phyloP scores from a whole-genome alignment of 306 rosid species.

The Prunus campanulata region DNA sequence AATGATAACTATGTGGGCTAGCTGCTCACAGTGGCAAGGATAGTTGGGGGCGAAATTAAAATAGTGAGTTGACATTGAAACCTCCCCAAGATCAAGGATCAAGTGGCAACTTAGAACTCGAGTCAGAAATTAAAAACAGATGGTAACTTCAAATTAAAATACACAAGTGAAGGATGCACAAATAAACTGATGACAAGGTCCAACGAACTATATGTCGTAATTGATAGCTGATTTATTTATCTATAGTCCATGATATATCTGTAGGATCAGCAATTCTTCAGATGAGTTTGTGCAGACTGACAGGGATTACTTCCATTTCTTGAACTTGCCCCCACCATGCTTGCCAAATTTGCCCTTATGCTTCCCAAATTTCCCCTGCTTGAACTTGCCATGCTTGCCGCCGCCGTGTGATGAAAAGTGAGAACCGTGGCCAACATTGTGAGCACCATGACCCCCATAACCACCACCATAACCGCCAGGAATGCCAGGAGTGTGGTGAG shows the following conservation, averaged over 20 bases:
- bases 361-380: slow-evolving; percentile 35
- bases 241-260: background rate
- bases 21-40: background rate
- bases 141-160: background rate
- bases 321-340: slow-evolving; percentile 45
- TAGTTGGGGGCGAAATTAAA: too few species aligned
- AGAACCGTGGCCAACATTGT: slow-evolving; percentile 7
- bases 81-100: too few species aligned
- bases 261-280: background rate
- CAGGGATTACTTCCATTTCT: slow-evolving; percentile 44
- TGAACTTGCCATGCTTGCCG: slow-evolving; percentile 21
- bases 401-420: slow-evolving; percentile 13
- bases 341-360: slow-evolving; percentile 37
- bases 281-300: background rate
- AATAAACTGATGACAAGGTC: background rate
- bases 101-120: background rate
- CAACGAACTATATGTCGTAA: slow-evolving; percentile 1
- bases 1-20: background rate
- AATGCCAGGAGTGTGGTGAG: background rate
- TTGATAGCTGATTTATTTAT: slow-evolving; percentile 1
- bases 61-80: too few species aligned
- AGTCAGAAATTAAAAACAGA: background rate
- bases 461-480: slow-evolving; percentile 9
- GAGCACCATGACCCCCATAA: background rate
- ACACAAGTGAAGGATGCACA: background rate